These are phyloP conservation scores for Boletus patriciae DNA, from an alignment of 768 basidiomycete species.

Conservation along the genomic window DNA sequence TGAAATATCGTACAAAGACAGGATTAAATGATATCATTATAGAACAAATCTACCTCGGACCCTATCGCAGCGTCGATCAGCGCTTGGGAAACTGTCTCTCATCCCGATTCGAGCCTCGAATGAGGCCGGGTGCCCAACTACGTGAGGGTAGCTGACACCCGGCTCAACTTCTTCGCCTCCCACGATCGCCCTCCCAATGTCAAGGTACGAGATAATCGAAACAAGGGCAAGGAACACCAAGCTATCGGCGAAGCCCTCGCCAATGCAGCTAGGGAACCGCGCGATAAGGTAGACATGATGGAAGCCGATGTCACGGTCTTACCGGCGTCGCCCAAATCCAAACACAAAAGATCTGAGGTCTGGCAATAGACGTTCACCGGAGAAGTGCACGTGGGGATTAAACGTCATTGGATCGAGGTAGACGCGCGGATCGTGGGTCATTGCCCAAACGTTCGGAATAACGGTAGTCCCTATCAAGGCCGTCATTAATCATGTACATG, in stretches of 20 bases:
- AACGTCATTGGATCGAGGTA: conserved; percentile 2
- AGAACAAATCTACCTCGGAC: neutral
- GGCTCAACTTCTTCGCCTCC: neutral
- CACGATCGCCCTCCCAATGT: neutral
- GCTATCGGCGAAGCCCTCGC: neutral
- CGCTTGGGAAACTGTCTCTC: neutral
- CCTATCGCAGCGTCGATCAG: neutral
- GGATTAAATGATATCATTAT: too few species aligned
- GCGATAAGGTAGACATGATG: neutral
- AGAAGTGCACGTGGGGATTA: neutral
- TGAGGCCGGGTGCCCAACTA: neutral
- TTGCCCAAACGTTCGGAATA: conserved; percentile 5
- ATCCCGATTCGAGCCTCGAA: neutral
- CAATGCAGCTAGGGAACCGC: neutral
- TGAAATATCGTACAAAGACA: too few species aligned
- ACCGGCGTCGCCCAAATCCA: conserved; percentile 7
- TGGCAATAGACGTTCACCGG: neutral
- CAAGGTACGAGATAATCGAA: neutral
- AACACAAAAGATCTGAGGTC: conserved; percentile 1
- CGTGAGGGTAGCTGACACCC: neutral
- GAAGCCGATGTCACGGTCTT: neutral
- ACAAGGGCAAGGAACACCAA: neutral
- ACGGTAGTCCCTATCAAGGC: neutral
- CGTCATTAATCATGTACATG: neutral
- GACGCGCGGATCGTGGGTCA: conserved; percentile 1